Evolutionary conservation across 306 rosid species (phyloP), one percentile per base, ranked within the genome.

Genomic region (Dryas alaskensis): DNA sequence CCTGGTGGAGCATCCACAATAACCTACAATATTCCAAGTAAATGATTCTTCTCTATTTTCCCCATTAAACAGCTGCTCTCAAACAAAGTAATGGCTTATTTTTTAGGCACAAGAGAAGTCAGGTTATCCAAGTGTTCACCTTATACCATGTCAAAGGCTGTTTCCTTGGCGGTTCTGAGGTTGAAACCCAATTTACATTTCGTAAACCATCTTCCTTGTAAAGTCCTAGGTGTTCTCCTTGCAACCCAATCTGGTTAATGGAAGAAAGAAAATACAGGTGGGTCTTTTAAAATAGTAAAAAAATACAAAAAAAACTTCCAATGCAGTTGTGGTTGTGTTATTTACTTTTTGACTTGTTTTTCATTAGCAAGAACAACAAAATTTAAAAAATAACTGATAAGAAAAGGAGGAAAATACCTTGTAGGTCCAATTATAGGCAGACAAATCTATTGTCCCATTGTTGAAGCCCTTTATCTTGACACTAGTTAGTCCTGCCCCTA

Each of bases 121-220:
- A 40, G 50, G 70, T 54, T 42, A 45, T 37, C 65, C 39, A 67
- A 75, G 63, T 48, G 7, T 47, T 76, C 87, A 91, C 98, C 96
- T 89, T 93, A 89, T 93, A 93, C 97, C 97, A 93, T 2, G 91
- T 91, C 83, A 93, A 79, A 73, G 98, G 83, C 79, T 91, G 91
- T 54, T 84, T 64, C 83, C 77, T 85, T 14, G 96, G 94, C 6
- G 97, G 91, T 65, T 73, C 57, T 45, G 82, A 76, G 75, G 94
- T 80, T 51, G 89, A 79, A 81, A 82, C 80, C 98, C 97, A 93
- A 13, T 75, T 93, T 73, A 67, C 84, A 55, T 73, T 77, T 69
- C 72, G 65, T 62, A 72, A 66, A 54, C 91, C 88, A 67, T 86
- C 87, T 76, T 50, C 82, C 82, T 82, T 86, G 89, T 89, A 72